A percentile compares a stretch with the other conserved stretches of the same genome.
These are phyloP conservation scores for Pilatotrama ljubarskyi DNA, from an alignment of 768 basidiomycete genomes.

Conservation along the genomic window DNA sequence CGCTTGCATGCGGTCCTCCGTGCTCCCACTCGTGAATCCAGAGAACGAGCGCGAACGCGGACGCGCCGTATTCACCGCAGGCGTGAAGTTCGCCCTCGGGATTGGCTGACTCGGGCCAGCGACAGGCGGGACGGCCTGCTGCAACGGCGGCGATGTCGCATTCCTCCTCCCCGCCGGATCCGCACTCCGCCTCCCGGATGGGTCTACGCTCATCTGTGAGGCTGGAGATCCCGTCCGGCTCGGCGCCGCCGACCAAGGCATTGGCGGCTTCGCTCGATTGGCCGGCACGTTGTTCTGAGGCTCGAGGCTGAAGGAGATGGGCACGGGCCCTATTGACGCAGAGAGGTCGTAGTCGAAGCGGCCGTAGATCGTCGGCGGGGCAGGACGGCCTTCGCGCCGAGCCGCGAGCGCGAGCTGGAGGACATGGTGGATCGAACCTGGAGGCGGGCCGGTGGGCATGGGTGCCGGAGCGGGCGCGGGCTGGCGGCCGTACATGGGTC, in stretches of 20 bases:
- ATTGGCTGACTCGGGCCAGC: conserved; percentile 27
- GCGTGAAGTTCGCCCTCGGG: conserved; percentile 65
- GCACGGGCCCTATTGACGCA: conserved; percentile 54
- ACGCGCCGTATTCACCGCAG: conserved; percentile 49
- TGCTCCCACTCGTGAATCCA: conserved; percentile 50
- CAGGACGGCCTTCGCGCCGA: conserved; percentile 31
- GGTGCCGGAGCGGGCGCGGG: conserved; percentile 11
- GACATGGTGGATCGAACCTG: conserved; percentile 28
- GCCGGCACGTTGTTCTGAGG: conserved; percentile 41
- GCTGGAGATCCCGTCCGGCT: conserved; percentile 14
- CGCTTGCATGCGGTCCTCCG: conserved; percentile 7
- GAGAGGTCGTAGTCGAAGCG: conserved; percentile 52
- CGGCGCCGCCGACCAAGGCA: conserved; percentile 9
- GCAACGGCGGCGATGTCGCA: conserved; percentile 5
- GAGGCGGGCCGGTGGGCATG: conserved; percentile 25
- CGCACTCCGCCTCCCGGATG: neutral
- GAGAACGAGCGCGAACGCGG: conserved; percentile 76
- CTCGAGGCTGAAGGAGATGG: conserved; percentile 59
- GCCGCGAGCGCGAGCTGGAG: conserved; percentile 25
- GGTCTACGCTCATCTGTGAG: neutral
- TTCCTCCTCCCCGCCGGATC: conserved; percentile 6
- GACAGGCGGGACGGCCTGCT: neutral
- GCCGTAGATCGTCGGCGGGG: conserved; percentile 61
- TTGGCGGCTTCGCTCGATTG: conserved; percentile 19
- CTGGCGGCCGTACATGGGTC: conserved; percentile 60